Conservation (phyloP, 192 early-diverging fungal species). For the Coemansia sp. region DNA sequence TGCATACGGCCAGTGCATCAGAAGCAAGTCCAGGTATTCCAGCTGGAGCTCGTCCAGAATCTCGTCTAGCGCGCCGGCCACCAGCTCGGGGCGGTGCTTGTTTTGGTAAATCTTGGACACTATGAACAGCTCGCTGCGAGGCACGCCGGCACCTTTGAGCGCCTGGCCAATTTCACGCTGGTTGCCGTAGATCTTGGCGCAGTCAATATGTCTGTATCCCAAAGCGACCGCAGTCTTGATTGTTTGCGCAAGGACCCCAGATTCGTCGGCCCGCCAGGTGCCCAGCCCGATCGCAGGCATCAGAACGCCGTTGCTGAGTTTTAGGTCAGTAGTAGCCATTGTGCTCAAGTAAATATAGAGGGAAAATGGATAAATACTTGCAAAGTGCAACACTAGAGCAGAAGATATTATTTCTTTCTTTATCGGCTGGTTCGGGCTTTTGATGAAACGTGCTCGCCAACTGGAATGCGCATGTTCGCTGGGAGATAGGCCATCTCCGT, state of each 20-base stretch:
- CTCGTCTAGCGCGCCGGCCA: constrained; percentile 56
- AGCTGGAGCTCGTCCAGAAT: constrained; percentile 66
- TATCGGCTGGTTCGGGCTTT: too few relatives aligned
- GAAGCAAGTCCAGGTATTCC: constrained; percentile 76
- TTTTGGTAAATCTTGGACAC: constrained; percentile 76
- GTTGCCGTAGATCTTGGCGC: constrained; percentile 67
- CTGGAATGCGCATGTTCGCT: too few relatives aligned
- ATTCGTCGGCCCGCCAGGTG: constrained; percentile 58
- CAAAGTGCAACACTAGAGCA: too few relatives aligned
- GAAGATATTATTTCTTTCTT: too few relatives aligned
- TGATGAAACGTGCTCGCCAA: too few relatives aligned
- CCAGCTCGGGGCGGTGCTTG: constrained; percentile 59
- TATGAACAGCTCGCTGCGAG: constrained; percentile 73
- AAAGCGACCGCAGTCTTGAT: constrained; percentile 59
- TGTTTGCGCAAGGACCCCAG: constrained; percentile 54
- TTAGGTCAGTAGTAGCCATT: constrained; percentile 36
- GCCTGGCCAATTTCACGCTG: constrained; percentile 75
- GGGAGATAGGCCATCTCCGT: too few relatives aligned
- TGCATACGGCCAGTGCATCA: constrained; percentile 83
- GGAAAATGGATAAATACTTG: too few relatives aligned
- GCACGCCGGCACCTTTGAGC: constrained; percentile 56
- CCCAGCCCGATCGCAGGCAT: constrained; percentile 64
- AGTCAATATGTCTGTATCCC: constrained; percentile 74
- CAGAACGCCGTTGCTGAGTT: constrained; percentile 60
- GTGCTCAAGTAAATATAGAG: not conserved